A percentile compares a stretch with the other conserved stretches of the same genome.
Evolutionary conservation across 768 basidiomycete species (phyloP).

Genomic region (Sarcomyxa edulis): DNA sequence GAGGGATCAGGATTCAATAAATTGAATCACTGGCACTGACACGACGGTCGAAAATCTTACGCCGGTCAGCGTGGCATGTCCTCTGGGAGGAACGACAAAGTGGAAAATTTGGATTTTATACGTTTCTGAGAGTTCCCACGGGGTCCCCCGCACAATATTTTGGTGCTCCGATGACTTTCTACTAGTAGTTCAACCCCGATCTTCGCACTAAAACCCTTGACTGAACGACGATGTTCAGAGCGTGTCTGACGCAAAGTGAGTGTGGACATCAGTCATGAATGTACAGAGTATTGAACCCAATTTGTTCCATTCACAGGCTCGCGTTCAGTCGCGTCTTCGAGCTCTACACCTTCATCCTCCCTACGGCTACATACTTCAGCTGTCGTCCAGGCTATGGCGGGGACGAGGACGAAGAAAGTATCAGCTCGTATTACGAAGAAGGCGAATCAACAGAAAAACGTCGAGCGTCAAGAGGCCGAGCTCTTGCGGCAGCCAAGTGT

Average conservation of each 20-base stretch:
- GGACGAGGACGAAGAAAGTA: slow-evolving; percentile 26
- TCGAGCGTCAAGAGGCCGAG: slow-evolving; percentile 30
- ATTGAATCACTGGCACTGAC: too few species aligned
- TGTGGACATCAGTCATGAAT: too few species aligned
- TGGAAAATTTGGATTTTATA: too few species aligned
- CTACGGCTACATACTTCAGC: slow-evolving; percentile 46
- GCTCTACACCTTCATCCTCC: slow-evolving; percentile 18
- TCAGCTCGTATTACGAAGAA: slow-evolving; percentile 33
- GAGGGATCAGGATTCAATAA: too few species aligned
- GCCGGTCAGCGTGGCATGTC: too few species aligned
- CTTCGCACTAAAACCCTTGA: too few species aligned
- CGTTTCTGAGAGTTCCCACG: too few species aligned
- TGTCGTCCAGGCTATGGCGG: slow-evolving; percentile 25
- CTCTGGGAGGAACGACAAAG: too few species aligned
- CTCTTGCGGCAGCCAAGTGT: slow-evolving; percentile 50
- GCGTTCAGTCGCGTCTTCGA: slow-evolving; percentile 34
- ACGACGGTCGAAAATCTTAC: too few species aligned
- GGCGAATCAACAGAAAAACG: slow-evolving; percentile 40
- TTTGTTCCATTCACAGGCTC: slow-evolving; percentile 19
- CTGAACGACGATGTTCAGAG: slow-evolving; percentile 28
- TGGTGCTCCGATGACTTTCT: too few species aligned
- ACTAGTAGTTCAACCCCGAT: too few species aligned
- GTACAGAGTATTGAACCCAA: background rate
- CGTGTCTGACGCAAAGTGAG: slow-evolving; percentile 23
- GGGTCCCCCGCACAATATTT: too few species aligned